Base-by-base conservation (phyloP, 768 basidiomycete genomes). In the Lanmaoa rubissima region DNA sequence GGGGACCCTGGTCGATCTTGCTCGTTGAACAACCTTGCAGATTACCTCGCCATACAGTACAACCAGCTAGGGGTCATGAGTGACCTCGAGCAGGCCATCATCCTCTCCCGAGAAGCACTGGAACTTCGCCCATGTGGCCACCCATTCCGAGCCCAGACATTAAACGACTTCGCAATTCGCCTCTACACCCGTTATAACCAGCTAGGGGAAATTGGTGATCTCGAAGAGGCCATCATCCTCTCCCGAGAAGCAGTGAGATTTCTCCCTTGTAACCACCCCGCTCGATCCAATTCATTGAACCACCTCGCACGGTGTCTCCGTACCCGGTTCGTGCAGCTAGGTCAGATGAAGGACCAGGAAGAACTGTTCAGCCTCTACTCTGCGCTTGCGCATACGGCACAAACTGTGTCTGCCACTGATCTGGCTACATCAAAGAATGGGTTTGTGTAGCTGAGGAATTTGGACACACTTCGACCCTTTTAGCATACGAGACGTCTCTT, bases 401-500 rank as follows among this genome's bases (percentile, higher is more conserved):
- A 14, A n/a, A 4, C 12, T 1, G 40, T 32, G 7, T 35, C 51
- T 6, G 21, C 42, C 14, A 11, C 10, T 2, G 42, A 53, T n/a
- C 19, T 53, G 13, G n/a, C 41, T n/a, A 35, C 35, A 8, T 42
- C 8, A 41, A 34, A 28, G 16, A 14, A 12, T 57, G 39, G 51
- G 32, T 31, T 3, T 4, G 11, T n/a, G n/a, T 6, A 12, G 54
- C 48, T 8, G 40, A 53, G 17, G 10, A 35, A 1, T 44, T 57
- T n/a, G n/a, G 40, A 24, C 51, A 61, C 19, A 2, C 17, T 26
- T 42, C 59, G 7, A 47, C 35, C 14, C 19, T 61, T 12, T 19
- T 50, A n/a, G 51, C 59, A 24, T 53, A 62, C 28, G 40, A 50
- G 19, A 42, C 42, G 11, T 53, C 51, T 12, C 19, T 61, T 5